Evolutionary conservation across 768 basidiomycete species (phyloP).

Genomic region (Tulasnella calospora): DNA sequence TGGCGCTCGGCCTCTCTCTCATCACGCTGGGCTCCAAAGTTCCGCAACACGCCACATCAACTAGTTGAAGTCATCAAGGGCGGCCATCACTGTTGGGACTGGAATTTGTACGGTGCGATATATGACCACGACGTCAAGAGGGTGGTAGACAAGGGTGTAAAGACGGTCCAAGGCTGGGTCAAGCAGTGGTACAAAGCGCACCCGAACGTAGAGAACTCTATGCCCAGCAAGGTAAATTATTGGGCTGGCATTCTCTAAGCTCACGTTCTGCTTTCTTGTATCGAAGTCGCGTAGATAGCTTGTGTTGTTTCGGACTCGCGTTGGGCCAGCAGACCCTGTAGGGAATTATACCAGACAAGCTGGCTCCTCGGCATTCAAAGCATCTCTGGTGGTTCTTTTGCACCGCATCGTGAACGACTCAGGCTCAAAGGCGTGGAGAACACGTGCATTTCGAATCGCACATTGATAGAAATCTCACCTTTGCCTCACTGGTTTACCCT

Average conservation of each 20-base stretch:
- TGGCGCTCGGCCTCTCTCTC: constrained; percentile 25
- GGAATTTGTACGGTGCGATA: neutral
- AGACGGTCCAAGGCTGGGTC: neutral
- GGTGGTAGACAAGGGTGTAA: neutral
- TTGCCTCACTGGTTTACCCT: too few species aligned
- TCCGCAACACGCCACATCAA: neutral
- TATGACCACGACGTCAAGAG: constrained; percentile 3
- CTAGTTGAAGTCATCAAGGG: neutral
- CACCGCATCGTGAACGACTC: too few species aligned
- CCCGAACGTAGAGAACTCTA: neutral
- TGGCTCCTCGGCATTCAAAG: too few species aligned
- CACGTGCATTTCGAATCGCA: too few species aligned
- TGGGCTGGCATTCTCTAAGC: neutral
- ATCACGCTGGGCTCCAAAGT: neutral
- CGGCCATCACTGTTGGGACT: constrained; percentile 23
- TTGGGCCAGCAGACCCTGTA: too few species aligned
- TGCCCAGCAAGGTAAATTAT: neutral
- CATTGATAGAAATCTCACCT: too few species aligned
- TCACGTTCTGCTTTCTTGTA: neutral
- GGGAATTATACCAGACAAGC: too few species aligned
- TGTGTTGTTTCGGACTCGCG: too few species aligned
- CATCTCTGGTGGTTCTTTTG: too few species aligned
- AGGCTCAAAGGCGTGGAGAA: too few species aligned
- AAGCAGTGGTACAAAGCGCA: constrained; percentile 1
- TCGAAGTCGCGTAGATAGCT: too few species aligned